These are phyloP conservation scores for Trichoderma sp. DNA, from an alignment of 2,329 filamentous ascomycete genomes.

Conservation along the genomic window DNA sequence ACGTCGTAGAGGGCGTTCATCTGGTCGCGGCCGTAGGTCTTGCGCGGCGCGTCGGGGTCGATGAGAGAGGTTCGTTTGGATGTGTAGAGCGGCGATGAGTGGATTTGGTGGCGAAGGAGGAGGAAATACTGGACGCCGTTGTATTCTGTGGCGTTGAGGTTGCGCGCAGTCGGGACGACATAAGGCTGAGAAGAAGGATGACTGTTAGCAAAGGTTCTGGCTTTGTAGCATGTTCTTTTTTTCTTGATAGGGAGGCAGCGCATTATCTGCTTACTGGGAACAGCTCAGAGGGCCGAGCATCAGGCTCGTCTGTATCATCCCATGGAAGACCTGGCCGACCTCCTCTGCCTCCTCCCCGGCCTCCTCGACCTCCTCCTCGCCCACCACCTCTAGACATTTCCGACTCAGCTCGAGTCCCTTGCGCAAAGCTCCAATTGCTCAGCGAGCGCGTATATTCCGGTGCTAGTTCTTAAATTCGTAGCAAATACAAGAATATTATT, in stretches of 20 bases:
- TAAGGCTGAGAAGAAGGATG: conserved; percentile 48
- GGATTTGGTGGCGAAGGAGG: conserved; percentile 60
- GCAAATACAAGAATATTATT: no score
- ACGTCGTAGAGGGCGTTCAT: conserved; percentile 60
- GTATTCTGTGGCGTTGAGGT: conserved; percentile 50
- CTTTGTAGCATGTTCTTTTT: not conserved
- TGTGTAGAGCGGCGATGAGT: conserved; percentile 60
- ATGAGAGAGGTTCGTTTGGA: conserved; percentile 51
- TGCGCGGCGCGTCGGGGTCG: conserved; percentile 47
- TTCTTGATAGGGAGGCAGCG: not conserved
- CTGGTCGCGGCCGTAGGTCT: conserved; percentile 61
- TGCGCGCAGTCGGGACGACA: conserved; percentile 51
- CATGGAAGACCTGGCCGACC: conserved; percentile 56
- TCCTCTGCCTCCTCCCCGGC: conserved; percentile 52
- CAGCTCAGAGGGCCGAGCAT: conserved; percentile 61
- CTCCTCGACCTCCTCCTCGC: conserved; percentile 56
- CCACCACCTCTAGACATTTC: conserved; percentile 58
- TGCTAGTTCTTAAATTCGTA: not conserved
- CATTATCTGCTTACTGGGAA: conserved; percentile 53
- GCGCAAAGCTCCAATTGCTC: conserved; percentile 4
- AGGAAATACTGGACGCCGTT: conserved; percentile 56
- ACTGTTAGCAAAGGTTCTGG: conserved; percentile 2
- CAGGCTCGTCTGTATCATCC: conserved; percentile 58
- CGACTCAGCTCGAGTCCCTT: not conserved
- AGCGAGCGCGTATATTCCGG: not conserved